Evolutionary conservation across 805 yeast genomes (phyloP).

Genomic region (Scheffersomyces stipitis): DNA sequence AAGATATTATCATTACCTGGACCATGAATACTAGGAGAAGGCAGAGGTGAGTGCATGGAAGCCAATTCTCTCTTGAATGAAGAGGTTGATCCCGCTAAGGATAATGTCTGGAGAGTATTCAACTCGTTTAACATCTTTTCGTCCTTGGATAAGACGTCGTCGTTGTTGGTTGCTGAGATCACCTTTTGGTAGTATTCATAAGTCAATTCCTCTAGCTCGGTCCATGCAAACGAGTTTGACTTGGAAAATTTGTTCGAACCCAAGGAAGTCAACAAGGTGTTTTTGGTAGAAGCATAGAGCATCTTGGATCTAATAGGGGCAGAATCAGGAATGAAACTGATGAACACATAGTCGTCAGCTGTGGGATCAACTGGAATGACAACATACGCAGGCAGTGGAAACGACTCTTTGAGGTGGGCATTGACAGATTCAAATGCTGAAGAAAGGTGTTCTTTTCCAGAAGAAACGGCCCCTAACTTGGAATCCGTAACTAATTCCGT

Average conservation of each 20-base stretch:
- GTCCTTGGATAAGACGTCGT: slow-evolving; percentile 54
- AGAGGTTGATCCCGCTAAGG: slow-evolving; percentile 16
- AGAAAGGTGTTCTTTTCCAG: slow-evolving; percentile 7
- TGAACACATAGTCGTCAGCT: slow-evolving; percentile 45
- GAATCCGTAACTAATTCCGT: slow-evolving; percentile 33
- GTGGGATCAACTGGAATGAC: slow-evolving; percentile 21
- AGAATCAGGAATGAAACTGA: slow-evolving; percentile 83
- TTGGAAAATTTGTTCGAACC: slow-evolving; percentile 60
- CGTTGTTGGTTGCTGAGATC: slow-evolving; percentile 16
- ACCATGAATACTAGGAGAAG: slow-evolving; percentile 4
- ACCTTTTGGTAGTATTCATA: slow-evolving; percentile 41
- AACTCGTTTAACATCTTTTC: slow-evolving; percentile 54
- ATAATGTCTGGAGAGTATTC: slow-evolving; percentile 31
- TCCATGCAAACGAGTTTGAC: slow-evolving; percentile 44
- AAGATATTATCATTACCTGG: slow-evolving; percentile 21
- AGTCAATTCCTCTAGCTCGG: slow-evolving; percentile 56
- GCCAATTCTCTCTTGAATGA: slow-evolving; percentile 30
- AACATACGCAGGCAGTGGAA: slow-evolving; percentile 40
- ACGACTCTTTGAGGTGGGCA: slow-evolving; percentile 18
- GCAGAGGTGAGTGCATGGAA: slow-evolving; percentile 25
- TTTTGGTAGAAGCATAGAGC: slow-evolving; percentile 91
- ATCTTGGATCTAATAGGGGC: slow-evolving; percentile 83
- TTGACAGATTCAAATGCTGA: slow-evolving; percentile 20
- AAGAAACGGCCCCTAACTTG: slow-evolving; percentile 12
- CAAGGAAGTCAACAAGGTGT: slow-evolving; percentile 68